phyloP scores from a whole-genome alignment of 2,329 filamentous ascomycete species.

The Alternaria brassicae region DNA sequence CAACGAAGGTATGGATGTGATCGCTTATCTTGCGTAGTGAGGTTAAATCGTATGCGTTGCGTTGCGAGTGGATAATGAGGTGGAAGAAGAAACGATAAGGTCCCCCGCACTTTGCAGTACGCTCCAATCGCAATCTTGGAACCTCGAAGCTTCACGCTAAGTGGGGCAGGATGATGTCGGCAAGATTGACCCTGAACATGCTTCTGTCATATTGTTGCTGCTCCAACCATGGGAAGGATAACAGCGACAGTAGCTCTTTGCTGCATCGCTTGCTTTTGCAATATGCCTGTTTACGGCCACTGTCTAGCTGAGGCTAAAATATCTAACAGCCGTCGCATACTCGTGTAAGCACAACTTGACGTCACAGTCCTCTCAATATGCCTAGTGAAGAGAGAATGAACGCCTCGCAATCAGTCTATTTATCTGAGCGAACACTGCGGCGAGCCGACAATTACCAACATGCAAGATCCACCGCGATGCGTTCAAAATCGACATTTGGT shows the following conservation, averaged over 20 bases:
- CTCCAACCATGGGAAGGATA: not conserved
- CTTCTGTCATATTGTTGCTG: not conserved
- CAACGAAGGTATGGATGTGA: not conserved
- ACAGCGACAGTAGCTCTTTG: not conserved
- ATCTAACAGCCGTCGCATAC: not conserved
- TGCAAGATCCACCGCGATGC: too few relatives aligned
- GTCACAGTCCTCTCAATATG: not conserved
- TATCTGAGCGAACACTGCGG: not conserved
- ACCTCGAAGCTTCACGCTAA: not conserved
- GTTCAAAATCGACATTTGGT: not conserved
- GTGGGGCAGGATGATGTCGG: slow-evolving; percentile 12
- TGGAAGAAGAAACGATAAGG: slow-evolving; percentile 16
- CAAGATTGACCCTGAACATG: not conserved
- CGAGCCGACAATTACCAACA: not conserved
- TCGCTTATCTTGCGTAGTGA: slow-evolving; percentile 5
- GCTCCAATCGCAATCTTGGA: slow-evolving; percentile 16
- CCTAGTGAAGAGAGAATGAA: not conserved
- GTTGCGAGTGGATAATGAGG: slow-evolving; percentile 2
- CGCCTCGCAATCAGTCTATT: not conserved
- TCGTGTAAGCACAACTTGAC: not conserved
- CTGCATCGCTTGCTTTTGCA: not conserved
- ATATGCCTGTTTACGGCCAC: not conserved
- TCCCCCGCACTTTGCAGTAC: slow-evolving; percentile 16
- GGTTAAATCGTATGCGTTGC: not conserved
- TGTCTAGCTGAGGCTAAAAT: not conserved